Percentiles rank a stretch among this genome's conserved stretches.
Conservation (phyloP, 148 eudicot species). For the Agrostemma githago region DNA sequence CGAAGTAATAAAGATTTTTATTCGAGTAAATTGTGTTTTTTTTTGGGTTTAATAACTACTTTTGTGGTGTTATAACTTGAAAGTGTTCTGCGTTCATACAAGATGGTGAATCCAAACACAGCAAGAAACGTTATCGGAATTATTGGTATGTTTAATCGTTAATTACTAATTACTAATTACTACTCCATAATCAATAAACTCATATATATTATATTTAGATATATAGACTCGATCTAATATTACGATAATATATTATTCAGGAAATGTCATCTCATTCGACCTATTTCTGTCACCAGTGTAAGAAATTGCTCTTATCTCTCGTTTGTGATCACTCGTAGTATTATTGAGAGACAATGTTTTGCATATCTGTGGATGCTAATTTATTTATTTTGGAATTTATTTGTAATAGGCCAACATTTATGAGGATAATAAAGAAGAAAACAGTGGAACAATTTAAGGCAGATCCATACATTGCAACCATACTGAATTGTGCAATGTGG, state of each 20-base stretch:
- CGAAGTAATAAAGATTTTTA: no score
- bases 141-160: conserved; percentile 20
- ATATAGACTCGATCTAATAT: no score
- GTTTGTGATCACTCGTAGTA: no score
- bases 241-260: conserved; percentile 27
- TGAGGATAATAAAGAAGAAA: conserved; percentile 43
- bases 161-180: no score
- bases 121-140: conserved; percentile 22
- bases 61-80: background rate
- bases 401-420: conserved; percentile 59
- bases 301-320: background rate
- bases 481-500: conserved; percentile 79
- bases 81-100: background rate
- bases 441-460: conserved; percentile 64
- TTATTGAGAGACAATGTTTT: no score
- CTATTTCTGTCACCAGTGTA: conserved; percentile 63
- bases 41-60: background rate
- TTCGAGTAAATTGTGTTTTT: background rate
- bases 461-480: conserved; percentile 65
- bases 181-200: no score
- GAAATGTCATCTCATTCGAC: conserved; percentile 57
- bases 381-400: background rate
- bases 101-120: conserved; percentile 25
- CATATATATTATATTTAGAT: no score
- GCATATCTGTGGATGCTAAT: background rate